A percentile compares a stretch with the other conserved stretches of the same genome.
phyloP scores from a whole-genome alignment of 768 basidiomycete genomes.

The Phanerochaete carnosa region DNA sequence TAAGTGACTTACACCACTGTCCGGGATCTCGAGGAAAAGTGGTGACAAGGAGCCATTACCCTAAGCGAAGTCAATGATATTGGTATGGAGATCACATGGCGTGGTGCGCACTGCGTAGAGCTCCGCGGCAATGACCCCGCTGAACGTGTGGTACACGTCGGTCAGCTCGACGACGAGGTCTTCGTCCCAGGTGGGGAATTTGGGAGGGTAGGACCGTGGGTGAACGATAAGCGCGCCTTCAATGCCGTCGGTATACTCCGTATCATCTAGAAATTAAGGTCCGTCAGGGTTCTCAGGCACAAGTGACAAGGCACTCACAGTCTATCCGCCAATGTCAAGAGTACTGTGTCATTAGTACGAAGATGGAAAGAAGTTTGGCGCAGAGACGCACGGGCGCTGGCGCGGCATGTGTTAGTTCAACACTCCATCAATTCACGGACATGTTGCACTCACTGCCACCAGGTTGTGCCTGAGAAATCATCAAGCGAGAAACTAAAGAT shows the following conservation, averaged over 20 bases:
- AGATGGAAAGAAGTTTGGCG: not conserved
- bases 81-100: constrained; percentile 14
- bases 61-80: constrained; percentile 25
- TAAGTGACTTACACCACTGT: constrained; percentile 23
- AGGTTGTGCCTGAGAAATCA: constrained; percentile 42
- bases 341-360: not conserved
- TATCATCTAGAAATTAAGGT: constrained; percentile 15
- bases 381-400: not conserved
- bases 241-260: constrained; percentile 46
- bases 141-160: constrained; percentile 31
- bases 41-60: constrained; percentile 27
- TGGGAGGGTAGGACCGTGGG: constrained; percentile 35
- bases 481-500: constrained; percentile 36
- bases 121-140: constrained; percentile 18
- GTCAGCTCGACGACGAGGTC: constrained; percentile 39
- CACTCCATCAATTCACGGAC: not conserved
- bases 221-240: constrained; percentile 47
- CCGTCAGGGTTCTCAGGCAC: not conserved
- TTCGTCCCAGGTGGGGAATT: too few relatives aligned
- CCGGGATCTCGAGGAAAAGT: constrained; percentile 34
- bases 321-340: not conserved
- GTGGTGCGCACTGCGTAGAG: constrained; percentile 24
- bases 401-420: not conserved
- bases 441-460: constrained; percentile 43
- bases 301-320: not conserved